These are phyloP conservation scores for Mycena epipterygia DNA, from an alignment of 768 basidiomycete species.

Conservation along the genomic window DNA sequence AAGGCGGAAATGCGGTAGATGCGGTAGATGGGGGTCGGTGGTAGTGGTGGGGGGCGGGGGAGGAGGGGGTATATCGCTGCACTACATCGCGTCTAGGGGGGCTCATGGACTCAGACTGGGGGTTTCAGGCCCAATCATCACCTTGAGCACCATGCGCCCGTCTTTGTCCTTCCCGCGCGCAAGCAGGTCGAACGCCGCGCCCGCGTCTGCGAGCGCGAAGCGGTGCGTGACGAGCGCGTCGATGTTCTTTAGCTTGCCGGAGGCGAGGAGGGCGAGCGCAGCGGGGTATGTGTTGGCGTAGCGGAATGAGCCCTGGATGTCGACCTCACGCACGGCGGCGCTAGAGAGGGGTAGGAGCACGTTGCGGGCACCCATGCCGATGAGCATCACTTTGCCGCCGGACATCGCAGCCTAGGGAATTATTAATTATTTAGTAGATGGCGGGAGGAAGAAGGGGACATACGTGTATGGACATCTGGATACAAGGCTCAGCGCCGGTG, in stretches of 20 bases:
- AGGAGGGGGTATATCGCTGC: no score
- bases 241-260: conserved; percentile 74
- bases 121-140: conserved; percentile 81
- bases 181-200: conserved; percentile 87
- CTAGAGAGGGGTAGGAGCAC: conserved; percentile 86
- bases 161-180: conserved; percentile 81
- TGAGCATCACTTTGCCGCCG: conserved; percentile 92
- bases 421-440: conserved; percentile 31
- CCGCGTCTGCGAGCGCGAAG: conserved; percentile 72
- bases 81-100: conserved; percentile 10
- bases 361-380: conserved; percentile 95
- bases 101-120: conserved; percentile 9
- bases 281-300: conserved; percentile 92
- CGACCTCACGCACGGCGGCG: conserved; percentile 90
- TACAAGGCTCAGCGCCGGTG: conserved; percentile 92
- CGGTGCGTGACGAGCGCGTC: conserved; percentile 87
- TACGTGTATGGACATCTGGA: conserved; percentile 92
- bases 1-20: not conserved
- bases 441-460: conserved; percentile 50
- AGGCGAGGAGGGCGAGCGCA: conserved; percentile 83
- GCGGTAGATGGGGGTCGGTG: not conserved
- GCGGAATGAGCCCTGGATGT: conserved; percentile 92
- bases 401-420: conserved; percentile 79
- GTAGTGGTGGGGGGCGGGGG: no score
- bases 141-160: conserved; percentile 90